A percentile compares a stretch with the other conserved stretches of the same genome.
These are phyloP conservation scores for Takakia lepidozioides DNA, from an alignment of 225 moss, liverwort and hornwort genomes.

Conservation along the genomic window DNA sequence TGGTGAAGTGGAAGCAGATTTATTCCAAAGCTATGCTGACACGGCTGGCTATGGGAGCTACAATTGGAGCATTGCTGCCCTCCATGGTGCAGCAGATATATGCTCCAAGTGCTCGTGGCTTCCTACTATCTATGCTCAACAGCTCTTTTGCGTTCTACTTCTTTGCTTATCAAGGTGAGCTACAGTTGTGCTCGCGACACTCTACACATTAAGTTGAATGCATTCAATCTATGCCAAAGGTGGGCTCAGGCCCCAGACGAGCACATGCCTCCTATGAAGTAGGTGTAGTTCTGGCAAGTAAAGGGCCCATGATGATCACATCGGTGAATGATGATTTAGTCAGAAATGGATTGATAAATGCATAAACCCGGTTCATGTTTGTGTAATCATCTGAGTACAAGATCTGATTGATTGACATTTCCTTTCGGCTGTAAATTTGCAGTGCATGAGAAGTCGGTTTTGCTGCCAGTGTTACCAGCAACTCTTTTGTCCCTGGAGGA, in stretches of 20 bases:
- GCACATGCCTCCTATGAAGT: too few relatives aligned
- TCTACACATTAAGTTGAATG: too few relatives aligned
- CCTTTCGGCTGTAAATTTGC: slow-evolving; percentile 16
- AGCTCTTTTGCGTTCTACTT: slow-evolving; percentile 88
- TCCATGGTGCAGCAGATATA: slow-evolving; percentile 87
- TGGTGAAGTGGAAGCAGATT: slow-evolving; percentile 82
- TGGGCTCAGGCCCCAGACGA: too few relatives aligned
- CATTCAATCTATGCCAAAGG: too few relatives aligned
- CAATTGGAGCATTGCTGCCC: slow-evolving; percentile 72
- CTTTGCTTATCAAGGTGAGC: slow-evolving; percentile 88
- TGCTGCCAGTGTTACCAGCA: slow-evolving; percentile 84
- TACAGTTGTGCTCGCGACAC: too few relatives aligned
- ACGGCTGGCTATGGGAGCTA: slow-evolving; percentile 65
- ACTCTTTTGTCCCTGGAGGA: slow-evolving; percentile 77
- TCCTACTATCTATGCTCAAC: slow-evolving; percentile 84
- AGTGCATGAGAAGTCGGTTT: slow-evolving; percentile 96
- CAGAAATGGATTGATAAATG: too few relatives aligned
- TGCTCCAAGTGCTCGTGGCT: slow-evolving; percentile 76
- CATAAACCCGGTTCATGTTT: too few relatives aligned
- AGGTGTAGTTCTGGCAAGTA: too few relatives aligned
- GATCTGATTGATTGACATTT: not conserved
- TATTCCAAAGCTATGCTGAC: slow-evolving; percentile 64
- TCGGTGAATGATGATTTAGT: too few relatives aligned
- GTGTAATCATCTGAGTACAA: too few relatives aligned
- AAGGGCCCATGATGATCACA: too few relatives aligned